Evolutionary conservation across 1,139 yeast species (phyloP), one percentile per base, ranked within the genome.

Genomic region (Yamadazyma kanchanaburiensis): DNA sequence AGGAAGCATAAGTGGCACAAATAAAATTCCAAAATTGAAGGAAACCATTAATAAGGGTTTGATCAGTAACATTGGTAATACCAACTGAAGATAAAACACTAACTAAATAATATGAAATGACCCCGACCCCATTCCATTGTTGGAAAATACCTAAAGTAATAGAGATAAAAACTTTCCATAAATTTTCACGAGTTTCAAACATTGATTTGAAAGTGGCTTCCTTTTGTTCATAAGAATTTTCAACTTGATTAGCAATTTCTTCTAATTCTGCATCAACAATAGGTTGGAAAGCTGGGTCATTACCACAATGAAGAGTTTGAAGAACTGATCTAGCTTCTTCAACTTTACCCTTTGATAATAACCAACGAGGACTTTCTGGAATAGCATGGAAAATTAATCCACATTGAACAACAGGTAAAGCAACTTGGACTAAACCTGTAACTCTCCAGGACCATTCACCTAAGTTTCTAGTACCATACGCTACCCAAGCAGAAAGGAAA

Each of bases 331-430:
- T 61, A 21, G 73, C 77, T 51, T 73, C 72, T 6, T 77, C 79
- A 11, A 53, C 40, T 21, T 58, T 48, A 2, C 64, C 65, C 17
- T 56, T 57, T 12, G 64, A 50, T 28, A 64, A 52, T 39, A 64
- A 54, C 55, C 50, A 65, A 38, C 72, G 69, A 30, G 89, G 87
- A n/a, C 86, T 75, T 48, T 81, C 88, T 17, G 87, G 87, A 51
- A 80, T n/a, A 7, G 11, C 64, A 44, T 67, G 58, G 35, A 71
- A 47, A 12, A 42, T 12, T 27, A 40, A 25, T 3, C 16, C 9
- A 8, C 25, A 19, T 24, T 26, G 32, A 15, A 30, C 19, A 9
- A 33, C 20, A 18, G 50, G 8, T 80, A 71, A 25, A 77, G 81
- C 27, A 70, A 63, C 78, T 72, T 76, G 53, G 42, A 75, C 35